These are phyloP conservation scores for Forsythia viridissima DNA, from an alignment of 257 asterid genomes.

Conservation along the genomic window DNA sequence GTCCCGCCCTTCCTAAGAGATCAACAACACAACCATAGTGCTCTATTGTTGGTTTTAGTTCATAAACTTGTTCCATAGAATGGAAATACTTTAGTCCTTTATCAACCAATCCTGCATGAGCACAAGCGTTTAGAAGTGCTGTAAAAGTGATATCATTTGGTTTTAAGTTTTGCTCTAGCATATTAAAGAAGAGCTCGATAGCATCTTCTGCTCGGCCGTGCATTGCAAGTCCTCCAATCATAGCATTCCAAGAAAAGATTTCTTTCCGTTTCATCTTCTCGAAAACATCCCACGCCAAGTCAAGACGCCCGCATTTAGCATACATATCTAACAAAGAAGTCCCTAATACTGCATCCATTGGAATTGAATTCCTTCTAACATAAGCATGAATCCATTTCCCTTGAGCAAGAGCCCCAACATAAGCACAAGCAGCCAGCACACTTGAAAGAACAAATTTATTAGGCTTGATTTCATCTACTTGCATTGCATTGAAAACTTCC, in stretches of 20 bases:
- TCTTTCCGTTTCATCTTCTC: constrained; percentile 32
- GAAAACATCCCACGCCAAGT: constrained; percentile 45
- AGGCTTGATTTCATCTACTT: constrained; percentile 25
- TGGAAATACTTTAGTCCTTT: constrained; percentile 43
- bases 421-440: constrained; percentile 48
- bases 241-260: constrained; percentile 52
- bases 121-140: constrained; percentile 50
- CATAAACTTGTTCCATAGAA: constrained; percentile 34
- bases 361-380: constrained; percentile 27
- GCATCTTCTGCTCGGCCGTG: constrained; percentile 61
- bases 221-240: constrained; percentile 60
- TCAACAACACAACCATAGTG: constrained; percentile 61
- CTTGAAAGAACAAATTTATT: constrained; percentile 34
- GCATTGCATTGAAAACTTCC: constrained; percentile 50
- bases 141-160: constrained; percentile 51
- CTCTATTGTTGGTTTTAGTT: constrained; percentile 43
- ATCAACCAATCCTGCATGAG: constrained; percentile 55
- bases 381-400: constrained; percentile 58
- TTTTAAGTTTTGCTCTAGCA: constrained; percentile 30
- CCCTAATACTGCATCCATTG: constrained; percentile 39
- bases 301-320: constrained; percentile 54
- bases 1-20: constrained; percentile 54
- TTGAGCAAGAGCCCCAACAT: constrained; percentile 42
- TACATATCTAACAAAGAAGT: constrained; percentile 60
- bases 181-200: constrained; percentile 41